Evolutionary conservation across 768 basidiomycete genomes (phyloP).

Genomic region (Mrakia blollopis): DNA sequence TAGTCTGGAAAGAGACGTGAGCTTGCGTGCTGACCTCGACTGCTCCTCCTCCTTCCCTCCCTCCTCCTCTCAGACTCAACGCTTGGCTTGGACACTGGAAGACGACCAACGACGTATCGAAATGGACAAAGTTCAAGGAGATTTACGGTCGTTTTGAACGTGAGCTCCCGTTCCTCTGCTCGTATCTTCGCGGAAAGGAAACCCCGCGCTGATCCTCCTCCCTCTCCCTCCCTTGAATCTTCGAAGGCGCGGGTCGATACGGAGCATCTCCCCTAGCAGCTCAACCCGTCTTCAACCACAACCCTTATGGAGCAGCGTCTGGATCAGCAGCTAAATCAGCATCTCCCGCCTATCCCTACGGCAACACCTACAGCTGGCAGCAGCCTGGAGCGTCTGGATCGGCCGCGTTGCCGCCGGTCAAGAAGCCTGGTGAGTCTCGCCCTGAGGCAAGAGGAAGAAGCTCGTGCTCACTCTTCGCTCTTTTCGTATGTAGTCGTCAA

Average conservation of each 20-base stretch:
- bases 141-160: background rate
- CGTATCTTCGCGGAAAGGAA: no score
- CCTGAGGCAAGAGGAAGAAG: no score
- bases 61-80: background rate
- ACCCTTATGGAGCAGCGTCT: background rate
- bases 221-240: background rate
- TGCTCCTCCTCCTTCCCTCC: background rate
- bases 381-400: background rate
- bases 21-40: conserved; percentile 6
- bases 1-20: background rate
- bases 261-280: background rate
- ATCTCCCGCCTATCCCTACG: background rate
- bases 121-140: background rate
- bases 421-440: background rate
- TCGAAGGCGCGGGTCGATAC: conserved; percentile 5
- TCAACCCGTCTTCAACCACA: background rate
- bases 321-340: background rate
- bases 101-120: background rate
- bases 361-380: background rate
- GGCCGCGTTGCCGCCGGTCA: background rate
- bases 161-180: background rate
- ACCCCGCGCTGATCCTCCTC: background rate
- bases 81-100: conserved; percentile 12
- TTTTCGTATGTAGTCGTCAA: background rate
- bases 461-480: background rate